Percentiles rank a stretch among this genome's conserved stretches.
These are phyloP conservation scores for Talaromyces sp. DNA, from an alignment of 2,329 filamentous ascomycete species.

Conservation along the genomic window DNA sequence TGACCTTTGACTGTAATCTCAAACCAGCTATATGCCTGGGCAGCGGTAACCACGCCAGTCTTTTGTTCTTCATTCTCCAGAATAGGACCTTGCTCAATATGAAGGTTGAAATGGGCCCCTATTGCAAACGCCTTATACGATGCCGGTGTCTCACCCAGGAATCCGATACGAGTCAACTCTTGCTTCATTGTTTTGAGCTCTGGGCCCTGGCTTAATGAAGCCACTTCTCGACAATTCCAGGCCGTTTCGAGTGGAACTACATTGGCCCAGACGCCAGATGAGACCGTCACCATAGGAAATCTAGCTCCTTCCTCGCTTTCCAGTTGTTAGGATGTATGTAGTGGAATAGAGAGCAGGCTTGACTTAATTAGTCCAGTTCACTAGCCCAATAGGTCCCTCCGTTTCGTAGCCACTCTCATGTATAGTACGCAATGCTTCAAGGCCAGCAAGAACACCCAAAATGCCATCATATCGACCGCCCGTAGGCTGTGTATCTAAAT, in stretches of 20 bases:
- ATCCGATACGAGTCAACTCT: conserved; percentile 67
- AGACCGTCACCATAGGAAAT: conserved; percentile 70
- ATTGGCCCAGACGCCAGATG: conserved; percentile 72
- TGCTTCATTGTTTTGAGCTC: conserved; percentile 54
- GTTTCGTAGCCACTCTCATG: conserved; percentile 68
- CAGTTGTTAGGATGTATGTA: neutral
- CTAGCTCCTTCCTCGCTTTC: conserved; percentile 71
- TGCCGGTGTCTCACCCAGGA: conserved; percentile 58
- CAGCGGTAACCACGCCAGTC: conserved; percentile 65
- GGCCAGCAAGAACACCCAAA: conserved; percentile 67
- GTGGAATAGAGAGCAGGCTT: neutral
- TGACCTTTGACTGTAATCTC: conserved; percentile 62
- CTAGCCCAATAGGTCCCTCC: conserved; percentile 68
- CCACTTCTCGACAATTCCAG: conserved; percentile 59
- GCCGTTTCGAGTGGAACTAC: conserved; percentile 60
- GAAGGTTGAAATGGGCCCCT: conserved; percentile 74
- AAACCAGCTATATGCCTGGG: conserved; percentile 69
- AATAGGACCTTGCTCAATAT: conserved; percentile 76
- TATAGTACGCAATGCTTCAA: conserved; percentile 70
- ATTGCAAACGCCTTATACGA: conserved; percentile 59
- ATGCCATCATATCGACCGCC: conserved; percentile 57
- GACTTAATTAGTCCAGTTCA: conserved; percentile 72
- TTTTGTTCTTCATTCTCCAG: conserved; percentile 61
- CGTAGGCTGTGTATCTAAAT: conserved; percentile 51
- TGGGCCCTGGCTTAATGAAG: conserved; percentile 41